phyloP scores from a whole-genome alignment of 306 rosid genomes.

The Hylodesmum podocarpum region DNA sequence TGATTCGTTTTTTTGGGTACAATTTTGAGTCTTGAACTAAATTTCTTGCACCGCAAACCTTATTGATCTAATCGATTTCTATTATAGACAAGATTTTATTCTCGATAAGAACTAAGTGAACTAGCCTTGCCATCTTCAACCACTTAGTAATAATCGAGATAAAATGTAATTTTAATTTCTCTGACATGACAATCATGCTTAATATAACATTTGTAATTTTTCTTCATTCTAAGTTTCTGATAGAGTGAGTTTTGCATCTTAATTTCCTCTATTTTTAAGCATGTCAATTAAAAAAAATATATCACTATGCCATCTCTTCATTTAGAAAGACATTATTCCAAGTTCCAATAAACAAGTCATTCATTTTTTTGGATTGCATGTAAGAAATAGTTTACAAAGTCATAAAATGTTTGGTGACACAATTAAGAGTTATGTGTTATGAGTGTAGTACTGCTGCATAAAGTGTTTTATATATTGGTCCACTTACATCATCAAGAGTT shows the following conservation, averaged over 20 bases:
- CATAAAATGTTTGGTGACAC: no score
- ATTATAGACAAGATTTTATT: not conserved
- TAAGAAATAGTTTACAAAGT: not conserved
- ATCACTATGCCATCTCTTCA: no score
- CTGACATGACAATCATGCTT: not conserved
- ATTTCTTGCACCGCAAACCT: not conserved
- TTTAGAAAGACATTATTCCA: no score
- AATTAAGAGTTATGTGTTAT: no score
- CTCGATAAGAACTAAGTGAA: conserved; percentile 34
- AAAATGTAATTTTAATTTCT: not conserved
- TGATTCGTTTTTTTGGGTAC: conserved; percentile 1
- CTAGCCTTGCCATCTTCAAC: conserved; percentile 13
- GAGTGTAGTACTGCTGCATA: no score
- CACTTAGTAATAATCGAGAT: not conserved
- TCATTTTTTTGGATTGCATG: not conserved
- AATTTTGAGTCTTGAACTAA: not conserved
- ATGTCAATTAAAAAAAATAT: no score
- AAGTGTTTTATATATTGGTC: no score
- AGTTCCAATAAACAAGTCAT: no score
- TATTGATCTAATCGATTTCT: not conserved
- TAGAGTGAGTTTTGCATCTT: not conserved
- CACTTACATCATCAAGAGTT: no score
- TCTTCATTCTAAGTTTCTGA: not conserved
- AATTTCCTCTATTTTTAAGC: not conserved
- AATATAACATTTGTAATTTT: not conserved